phyloP scores from a whole-genome alignment of 2,329 filamentous ascomycete genomes.

The Xylaria multiplex region DNA sequence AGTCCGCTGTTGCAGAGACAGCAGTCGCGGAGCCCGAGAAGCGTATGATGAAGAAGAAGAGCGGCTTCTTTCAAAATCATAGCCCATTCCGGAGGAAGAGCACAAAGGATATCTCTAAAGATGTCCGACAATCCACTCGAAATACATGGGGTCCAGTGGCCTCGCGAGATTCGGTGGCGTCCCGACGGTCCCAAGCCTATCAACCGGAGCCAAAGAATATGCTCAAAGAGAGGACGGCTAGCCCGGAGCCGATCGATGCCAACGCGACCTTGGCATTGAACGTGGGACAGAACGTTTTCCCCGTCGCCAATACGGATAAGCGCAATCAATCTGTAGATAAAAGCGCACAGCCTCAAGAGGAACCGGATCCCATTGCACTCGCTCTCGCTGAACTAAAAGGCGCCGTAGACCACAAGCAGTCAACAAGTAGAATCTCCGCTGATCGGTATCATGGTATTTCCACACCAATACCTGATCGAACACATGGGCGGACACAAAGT shows the following conservation, averaged over 20 bases:
- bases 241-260: constrained; percentile 89
- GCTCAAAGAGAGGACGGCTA: constrained; percentile 61
- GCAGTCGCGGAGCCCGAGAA: constrained; percentile 69
- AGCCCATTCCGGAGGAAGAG: constrained; percentile 94
- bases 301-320: constrained; percentile 82
- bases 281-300: constrained; percentile 94
- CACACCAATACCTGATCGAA: constrained; percentile 73
- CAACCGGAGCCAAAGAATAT: constrained; percentile 53
- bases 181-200: constrained; percentile 55
- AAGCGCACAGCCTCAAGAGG: constrained; percentile 61
- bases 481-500: constrained; percentile 47
- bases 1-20: constrained; percentile 66
- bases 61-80: constrained; percentile 91
- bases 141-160: constrained; percentile 67
- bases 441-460: constrained; percentile 94
- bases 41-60: constrained; percentile 74
- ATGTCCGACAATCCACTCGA: constrained; percentile 61
- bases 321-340: constrained; percentile 56
- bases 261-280: constrained; percentile 93
- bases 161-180: constrained; percentile 36
- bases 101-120: constrained; percentile 79
- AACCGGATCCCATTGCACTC: constrained; percentile 87
- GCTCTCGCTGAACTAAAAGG: constrained; percentile 93
- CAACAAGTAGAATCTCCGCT: constrained; percentile 86
- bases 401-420: constrained; percentile 78